Evolutionary conservation across 2,329 filamentous ascomycete genomes (phyloP), one percentile per base, ranked within the genome.

Genomic region (Fusarium lyarnte): DNA sequence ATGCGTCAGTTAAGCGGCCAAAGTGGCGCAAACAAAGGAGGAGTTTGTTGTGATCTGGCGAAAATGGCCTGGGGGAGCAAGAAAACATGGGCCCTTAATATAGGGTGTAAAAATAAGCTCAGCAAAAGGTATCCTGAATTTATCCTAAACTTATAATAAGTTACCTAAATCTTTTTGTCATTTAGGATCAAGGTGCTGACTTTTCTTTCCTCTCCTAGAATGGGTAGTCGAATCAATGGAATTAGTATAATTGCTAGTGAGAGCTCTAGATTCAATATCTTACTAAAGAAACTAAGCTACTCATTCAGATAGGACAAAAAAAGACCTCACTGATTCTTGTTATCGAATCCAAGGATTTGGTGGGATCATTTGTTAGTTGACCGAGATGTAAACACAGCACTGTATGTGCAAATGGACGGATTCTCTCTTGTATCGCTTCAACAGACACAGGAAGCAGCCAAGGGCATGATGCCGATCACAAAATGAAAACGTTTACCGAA

Each of bases 1-100:
- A 66, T 61, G 60, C 63, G 71, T 70, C 64, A 54, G 51, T 51
- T 72, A 36, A 72, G 77, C 58, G 71, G 66, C 63, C 52, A 69
- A 58, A 63, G 59, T 75, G 62, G 63, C 47, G 59, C 42, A 57
- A 70, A 49, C 47, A 63, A 59, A 66, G 66, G 59, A 62, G 55
- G 46, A 61, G 69, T 65, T 63, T 74, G 63, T 72, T 72, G 27
- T 35, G 47, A 54, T 59, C 25, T 47, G 39, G 51, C 14, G 21
- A 43, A 59, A 36, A 36, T n/a, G n/a, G n/a, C n/a, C n/a, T n/a
- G n/a, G n/a, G n/a, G n/a, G n/a, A n/a, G n/a, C n/a, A n/a, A n/a
- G n/a, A n/a, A n/a, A n/a, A n/a, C n/a, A n/a, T n/a, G n/a, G n/a
- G n/a, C n/a, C n/a, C n/a, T n/a, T n/a, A n/a, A n/a, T n/a, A n/a